Evolutionary conservation across 2,329 filamentous ascomycete genomes (phyloP).

Genomic region (Zasmidium angulare): DNA sequence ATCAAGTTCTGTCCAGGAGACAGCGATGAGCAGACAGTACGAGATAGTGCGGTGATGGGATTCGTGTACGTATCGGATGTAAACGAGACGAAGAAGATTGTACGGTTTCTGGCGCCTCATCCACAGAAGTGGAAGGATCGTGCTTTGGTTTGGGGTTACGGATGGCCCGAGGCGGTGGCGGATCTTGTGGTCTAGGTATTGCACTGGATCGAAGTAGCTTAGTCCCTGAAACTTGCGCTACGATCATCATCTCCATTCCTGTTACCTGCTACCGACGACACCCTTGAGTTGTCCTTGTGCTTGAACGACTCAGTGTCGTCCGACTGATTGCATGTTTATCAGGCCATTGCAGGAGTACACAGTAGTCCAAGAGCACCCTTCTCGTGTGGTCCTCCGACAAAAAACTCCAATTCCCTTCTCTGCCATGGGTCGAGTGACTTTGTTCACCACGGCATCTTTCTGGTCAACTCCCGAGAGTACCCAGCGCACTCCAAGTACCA

Average conservation of each 20-base stretch:
- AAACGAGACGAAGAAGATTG: conserved; percentile 76
- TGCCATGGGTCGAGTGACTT: neutral
- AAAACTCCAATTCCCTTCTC: too few relatives aligned
- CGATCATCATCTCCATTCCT: too few relatives aligned
- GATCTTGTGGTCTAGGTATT: conserved; percentile 62
- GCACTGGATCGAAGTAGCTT: too few relatives aligned
- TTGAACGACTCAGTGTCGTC: too few relatives aligned
- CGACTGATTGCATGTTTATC: too few relatives aligned
- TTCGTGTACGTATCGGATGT: conserved; percentile 93
- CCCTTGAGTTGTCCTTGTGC: too few relatives aligned
- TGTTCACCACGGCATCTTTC: neutral
- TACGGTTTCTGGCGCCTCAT: conserved; percentile 80
- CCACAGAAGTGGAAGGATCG: conserved; percentile 75
- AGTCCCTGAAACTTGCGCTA: too few relatives aligned
- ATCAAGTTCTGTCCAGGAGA: conserved; percentile 70
- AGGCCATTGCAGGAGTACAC: too few relatives aligned
- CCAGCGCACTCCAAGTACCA: neutral
- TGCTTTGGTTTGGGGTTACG: conserved; percentile 74
- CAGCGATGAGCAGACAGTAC: conserved; percentile 69
- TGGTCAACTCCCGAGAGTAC: neutral
- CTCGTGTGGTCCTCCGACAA: too few relatives aligned
- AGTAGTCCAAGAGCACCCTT: too few relatives aligned
- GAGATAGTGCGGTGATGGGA: conserved; percentile 81
- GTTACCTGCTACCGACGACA: too few relatives aligned
- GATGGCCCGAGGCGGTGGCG: conserved; percentile 81